Conservation (phyloP, 495 filamentous ascomycete genomes). For the Geopyxis carbonaria region DNA sequence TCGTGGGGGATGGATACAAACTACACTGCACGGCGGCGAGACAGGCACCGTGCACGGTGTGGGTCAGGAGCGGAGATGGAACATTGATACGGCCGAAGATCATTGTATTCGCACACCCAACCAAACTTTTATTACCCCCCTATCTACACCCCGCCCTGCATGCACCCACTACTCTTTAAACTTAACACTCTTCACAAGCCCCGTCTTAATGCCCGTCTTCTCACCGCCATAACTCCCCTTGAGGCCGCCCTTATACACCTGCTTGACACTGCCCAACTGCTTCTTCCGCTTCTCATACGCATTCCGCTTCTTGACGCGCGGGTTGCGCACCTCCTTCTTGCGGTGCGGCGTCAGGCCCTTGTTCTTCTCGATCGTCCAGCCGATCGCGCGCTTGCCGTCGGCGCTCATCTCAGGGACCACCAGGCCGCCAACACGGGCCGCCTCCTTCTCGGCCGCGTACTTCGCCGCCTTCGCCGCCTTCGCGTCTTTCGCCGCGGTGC, state of each 20-base stretch:
- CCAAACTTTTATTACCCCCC: no score
- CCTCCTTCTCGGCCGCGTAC: constrained; percentile 27
- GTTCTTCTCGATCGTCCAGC: constrained; percentile 89
- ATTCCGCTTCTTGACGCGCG: constrained; percentile 92
- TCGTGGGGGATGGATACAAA: no score
- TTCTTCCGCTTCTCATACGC: constrained; percentile 87
- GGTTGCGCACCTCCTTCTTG: constrained; percentile 86
- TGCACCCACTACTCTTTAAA: no score
- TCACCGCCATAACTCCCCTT: constrained; percentile 89
- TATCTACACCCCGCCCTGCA: no score
- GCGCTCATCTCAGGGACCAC: constrained; percentile 29
- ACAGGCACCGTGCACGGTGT: no score
- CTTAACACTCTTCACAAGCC: constrained; percentile 84
- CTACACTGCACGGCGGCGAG: no score
- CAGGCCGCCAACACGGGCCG: constrained; percentile 18
- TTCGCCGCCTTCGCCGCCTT: constrained; percentile 58
- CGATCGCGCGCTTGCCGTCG: constrained; percentile 70
- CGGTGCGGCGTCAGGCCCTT: constrained; percentile 78
- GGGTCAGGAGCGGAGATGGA: no score
- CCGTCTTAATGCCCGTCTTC: constrained; percentile 85
- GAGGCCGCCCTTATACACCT: constrained; percentile 63
- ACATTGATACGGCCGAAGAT: no score
- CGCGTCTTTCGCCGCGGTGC: constrained; percentile 44
- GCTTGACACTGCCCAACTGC: constrained; percentile 70
- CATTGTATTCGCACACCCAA: no score